phyloP scores from a whole-genome alignment of 345 rosid species.

The Reutealis trisperma region DNA sequence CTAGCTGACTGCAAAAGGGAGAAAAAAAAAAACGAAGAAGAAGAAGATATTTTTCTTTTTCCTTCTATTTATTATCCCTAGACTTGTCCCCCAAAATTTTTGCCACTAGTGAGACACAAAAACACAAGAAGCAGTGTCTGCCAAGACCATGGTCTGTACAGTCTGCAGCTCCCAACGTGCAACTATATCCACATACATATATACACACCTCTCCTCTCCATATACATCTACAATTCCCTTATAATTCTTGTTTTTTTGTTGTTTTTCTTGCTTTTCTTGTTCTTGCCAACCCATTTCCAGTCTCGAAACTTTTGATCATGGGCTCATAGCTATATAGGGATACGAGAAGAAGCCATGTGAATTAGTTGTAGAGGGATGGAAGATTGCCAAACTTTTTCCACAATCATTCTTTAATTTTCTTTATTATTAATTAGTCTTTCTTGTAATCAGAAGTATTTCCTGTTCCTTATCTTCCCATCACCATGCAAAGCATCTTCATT shows the following conservation, averaged over 20 bases:
- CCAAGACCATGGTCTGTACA: constrained; percentile 7
- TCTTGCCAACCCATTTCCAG: constrained; percentile 30
- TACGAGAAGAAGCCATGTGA: constrained; percentile 40
- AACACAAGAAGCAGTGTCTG: constrained; percentile 20
- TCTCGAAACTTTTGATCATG: constrained; percentile 13
- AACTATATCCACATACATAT: not conserved
- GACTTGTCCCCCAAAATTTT: not conserved
- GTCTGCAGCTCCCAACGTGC: constrained; percentile 31
- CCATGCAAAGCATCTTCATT: too few species aligned
- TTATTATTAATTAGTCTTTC: not conserved
- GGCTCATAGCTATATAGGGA: constrained; percentile 10
- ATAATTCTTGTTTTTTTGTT: not conserved
- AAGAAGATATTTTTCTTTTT: too few species aligned
- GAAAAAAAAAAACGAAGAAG: too few species aligned
- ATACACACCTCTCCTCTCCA: not conserved
- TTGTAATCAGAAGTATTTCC: constrained; percentile 22
- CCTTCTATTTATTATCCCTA: too few species aligned
- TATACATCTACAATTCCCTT: not conserved
- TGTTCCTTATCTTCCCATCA: constrained; percentile 1
- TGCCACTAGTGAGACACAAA: constrained; percentile 17
- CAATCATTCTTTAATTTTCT: constrained; percentile 19
- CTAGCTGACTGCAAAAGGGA: not conserved
- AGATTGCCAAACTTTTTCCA: constrained; percentile 15
- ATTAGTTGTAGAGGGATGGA: constrained; percentile 33
- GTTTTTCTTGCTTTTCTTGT: constrained; percentile 4